phyloP scores from a whole-genome alignment of 768 basidiomycete genomes.

The Tylopilus vinaceipallidus region DNA sequence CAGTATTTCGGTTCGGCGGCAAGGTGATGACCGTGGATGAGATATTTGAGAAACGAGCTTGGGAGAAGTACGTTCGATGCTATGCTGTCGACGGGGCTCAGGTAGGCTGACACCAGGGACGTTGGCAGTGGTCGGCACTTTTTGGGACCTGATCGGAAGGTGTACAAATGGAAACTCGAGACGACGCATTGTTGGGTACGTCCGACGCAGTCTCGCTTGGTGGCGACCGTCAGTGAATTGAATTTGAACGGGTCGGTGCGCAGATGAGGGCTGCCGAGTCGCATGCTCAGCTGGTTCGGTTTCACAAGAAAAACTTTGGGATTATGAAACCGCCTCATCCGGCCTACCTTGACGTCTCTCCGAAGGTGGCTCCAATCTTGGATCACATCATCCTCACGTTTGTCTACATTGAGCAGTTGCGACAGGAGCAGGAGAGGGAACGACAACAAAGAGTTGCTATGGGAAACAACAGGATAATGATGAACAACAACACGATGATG shows the following conservation, averaged over 20 bases:
- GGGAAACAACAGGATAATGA: no score
- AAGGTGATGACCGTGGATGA: neutral
- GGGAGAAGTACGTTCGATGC: constrained; percentile 22
- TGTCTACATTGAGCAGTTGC: constrained; percentile 20
- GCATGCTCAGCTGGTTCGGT: constrained; percentile 19
- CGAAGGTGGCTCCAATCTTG: constrained; percentile 15
- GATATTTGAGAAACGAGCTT: constrained; percentile 16
- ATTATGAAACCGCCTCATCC: constrained; percentile 18
- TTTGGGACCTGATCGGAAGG: constrained; percentile 27
- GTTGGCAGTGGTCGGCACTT: constrained; percentile 31
- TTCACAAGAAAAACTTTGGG: constrained; percentile 24
- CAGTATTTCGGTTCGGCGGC: constrained; percentile 16
- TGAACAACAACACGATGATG: no score
- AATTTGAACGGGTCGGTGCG: neutral
- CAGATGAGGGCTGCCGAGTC: constrained; percentile 22
- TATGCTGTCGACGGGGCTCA: no score
- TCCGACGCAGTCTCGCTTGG: neutral
- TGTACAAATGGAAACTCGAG: constrained; percentile 34
- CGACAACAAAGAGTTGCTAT: no score
- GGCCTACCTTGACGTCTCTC: constrained; percentile 24
- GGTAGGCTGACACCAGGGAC: neutral
- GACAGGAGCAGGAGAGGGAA: no score
- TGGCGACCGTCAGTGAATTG: no score
- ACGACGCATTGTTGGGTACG: constrained; percentile 26
- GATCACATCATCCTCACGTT: constrained; percentile 31